These are phyloP conservation scores for Rhododendron ferrugineum DNA, from an alignment of 148 eudicot genomes.

Conservation along the genomic window DNA sequence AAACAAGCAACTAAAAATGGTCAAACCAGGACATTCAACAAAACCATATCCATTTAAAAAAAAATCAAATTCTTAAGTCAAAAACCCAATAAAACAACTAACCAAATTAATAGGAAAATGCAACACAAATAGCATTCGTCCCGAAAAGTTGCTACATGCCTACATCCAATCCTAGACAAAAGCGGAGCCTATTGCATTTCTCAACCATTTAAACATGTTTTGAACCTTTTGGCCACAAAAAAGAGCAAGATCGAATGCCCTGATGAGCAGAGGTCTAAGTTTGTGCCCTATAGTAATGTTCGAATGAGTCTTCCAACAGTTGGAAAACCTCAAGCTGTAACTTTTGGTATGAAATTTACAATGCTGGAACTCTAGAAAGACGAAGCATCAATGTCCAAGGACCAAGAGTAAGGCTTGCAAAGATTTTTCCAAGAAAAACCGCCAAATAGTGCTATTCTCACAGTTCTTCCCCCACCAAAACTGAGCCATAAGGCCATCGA, in stretches of 20 bases:
- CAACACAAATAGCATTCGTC: neutral
- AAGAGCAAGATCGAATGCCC: neutral
- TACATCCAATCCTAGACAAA: neutral
- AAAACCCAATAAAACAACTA: constrained; percentile 6
- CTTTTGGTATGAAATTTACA: neutral
- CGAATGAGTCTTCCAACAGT: neutral
- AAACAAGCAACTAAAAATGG: constrained; percentile 5
- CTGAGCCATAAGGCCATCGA: neutral
- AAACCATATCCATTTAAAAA: neutral
- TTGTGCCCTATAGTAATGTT: neutral
- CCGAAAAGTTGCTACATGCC: neutral
- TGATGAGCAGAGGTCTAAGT: neutral
- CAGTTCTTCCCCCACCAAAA: neutral
- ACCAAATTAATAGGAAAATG: constrained; percentile 2
- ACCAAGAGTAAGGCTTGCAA: neutral
- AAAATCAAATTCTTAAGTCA: neutral
- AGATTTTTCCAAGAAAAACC: neutral
- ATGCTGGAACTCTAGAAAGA: neutral
- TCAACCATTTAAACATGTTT: neutral
- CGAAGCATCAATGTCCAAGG: neutral
- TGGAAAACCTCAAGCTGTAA: neutral
- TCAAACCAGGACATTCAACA: constrained; percentile 5
- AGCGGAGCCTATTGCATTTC: neutral
- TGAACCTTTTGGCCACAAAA: neutral
- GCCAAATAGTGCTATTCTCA: neutral